Evolutionary conservation across 169 alveolate species (phyloP), one percentile per base, ranked within the genome.

Genomic region (Eimeria praecox): DNA sequence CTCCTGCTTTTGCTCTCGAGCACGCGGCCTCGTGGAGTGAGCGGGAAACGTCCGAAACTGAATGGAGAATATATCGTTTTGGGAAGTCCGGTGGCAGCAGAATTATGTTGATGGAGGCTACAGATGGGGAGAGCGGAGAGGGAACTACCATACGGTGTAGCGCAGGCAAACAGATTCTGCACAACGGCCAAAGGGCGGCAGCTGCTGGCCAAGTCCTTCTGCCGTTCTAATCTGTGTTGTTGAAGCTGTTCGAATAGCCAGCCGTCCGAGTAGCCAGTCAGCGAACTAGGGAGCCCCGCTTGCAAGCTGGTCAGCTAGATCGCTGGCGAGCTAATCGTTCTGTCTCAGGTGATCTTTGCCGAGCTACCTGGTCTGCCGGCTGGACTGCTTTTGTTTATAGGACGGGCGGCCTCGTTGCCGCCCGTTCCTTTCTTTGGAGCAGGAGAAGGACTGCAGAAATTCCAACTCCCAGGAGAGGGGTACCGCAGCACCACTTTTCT

Each of bases 391-490:
- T 20, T 78, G 33, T 5, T 92, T 92, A 0, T 92, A 87, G 3
- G 62, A 46, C 10, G 73, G 75, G 22, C 95, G 44, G 87, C 95
- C 87, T 18, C 92, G 64, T 40, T 56, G 22, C 3, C 95, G 92
- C 77, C 54, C 42, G 40, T 88, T 54, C 3, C 95, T 18, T 27
- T 87, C 59, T 24, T 87, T 44, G 35, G 92, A 78, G 56, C 88
- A 80, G 14, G 75, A 62, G 54, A n/a, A 12, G 62, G 90, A 54
- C 78, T 38, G 38, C 49, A 92, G 44, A 46, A 92, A 92, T 18
- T 92, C 93, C n/a, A 75, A 52, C 85, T 62, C 38, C 86, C 89
- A 86, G 52, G 75, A 69, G 38, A 80, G 80, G 12, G 92, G 92
- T 4, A 42, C 87, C 3, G 92, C 42, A 12, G 95, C 92, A 9